These are phyloP conservation scores for Aegilops umbellulata DNA, from an alignment of 176 grass and related monocot genomes.

Conservation along the genomic window DNA sequence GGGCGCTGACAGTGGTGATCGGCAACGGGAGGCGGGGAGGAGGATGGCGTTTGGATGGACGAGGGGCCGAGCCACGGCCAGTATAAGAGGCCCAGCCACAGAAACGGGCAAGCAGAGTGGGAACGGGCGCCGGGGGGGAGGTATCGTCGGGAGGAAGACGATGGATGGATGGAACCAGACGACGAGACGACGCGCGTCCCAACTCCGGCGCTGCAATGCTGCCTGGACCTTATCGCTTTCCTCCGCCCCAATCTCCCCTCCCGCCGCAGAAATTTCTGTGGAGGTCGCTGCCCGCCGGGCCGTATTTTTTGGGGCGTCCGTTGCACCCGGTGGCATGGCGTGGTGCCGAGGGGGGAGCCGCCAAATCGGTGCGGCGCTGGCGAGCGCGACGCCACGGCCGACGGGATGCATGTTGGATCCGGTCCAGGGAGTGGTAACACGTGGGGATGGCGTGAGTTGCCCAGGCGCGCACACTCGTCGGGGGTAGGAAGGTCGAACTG, in stretches of 20 bases:
- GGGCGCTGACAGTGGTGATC: constrained; percentile 38
- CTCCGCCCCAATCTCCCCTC: background rate
- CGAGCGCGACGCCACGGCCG: constrained; percentile 15
- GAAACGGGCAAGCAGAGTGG: constrained; percentile 11
- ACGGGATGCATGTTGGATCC: constrained; percentile 29
- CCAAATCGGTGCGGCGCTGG: background rate
- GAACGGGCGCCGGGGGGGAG: constrained; percentile 6
- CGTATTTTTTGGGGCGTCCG: constrained; percentile 28
- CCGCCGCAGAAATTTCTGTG: constrained; percentile 39
- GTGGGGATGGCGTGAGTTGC: constrained; percentile 6
- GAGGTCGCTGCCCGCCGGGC: background rate
- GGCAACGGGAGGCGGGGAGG: constrained; percentile 51
- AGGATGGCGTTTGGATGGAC: constrained; percentile 66
- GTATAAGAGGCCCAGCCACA: constrained; percentile 34
- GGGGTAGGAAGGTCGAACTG: background rate
- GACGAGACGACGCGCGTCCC: constrained; percentile 22
- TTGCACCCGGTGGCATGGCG: background rate
- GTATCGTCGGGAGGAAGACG: constrained; percentile 10
- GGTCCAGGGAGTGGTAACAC: background rate
- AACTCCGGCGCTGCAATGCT: constrained; percentile 1
- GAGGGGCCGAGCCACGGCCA: constrained; percentile 5
- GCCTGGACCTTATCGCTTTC: constrained; percentile 50
- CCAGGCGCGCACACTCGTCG: no score
- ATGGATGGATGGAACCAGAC: background rate
- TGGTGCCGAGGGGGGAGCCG: background rate